Base-by-base conservation (phyloP, 202 grass and related monocot genomes). In the Bolboschoenoplectus hybrid region DNA sequence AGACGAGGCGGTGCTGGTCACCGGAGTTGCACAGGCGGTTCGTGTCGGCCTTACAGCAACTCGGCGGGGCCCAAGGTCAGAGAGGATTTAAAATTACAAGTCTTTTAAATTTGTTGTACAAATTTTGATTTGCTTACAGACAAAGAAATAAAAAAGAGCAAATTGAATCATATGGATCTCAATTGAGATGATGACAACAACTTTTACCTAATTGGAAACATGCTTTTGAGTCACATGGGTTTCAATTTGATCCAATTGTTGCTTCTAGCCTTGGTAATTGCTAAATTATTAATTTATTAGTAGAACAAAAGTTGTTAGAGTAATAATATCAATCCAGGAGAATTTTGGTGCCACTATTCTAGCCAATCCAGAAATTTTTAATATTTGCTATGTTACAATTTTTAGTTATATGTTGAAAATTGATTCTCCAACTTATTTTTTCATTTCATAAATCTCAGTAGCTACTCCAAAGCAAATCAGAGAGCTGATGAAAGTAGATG, bases 401-500 rank as follows among this genome's bases (percentile, higher is more conserved):
- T 67, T 3, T 36, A 80, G 8, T 80, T 80, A 11, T 82, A 14
- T 82, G 32, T 32, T 65, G 12, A 49, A 63, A 11, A 56, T 11
- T 7, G 47, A 40, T 7, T 41, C 19, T 60, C 76, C 61, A 44
- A 80, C 16, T 58, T 41, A 7, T 56, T 85, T 85, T 3, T 5
- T 36, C 74, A 13, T 43, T 63, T 57, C 2, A 36, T 81, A 74
- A 34, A 67, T 63, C 81, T 85, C 87, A 98, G 96, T 82, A 10
- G 96, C 96, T 10, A 98, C 96, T 74, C 96, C 96, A 2, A 98
- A 98, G 88, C 95, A 98, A 83, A 98, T 98, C 68, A 98, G 95
- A 85, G 93, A 98, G 85, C 73, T 98, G 87, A 98, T 98, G 96
- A 98, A 98, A 83, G 93, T 98, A 65, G 96, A 98, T 40, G 96